Evolutionary conservation across 805 yeast species (phyloP), one percentile per base, ranked within the genome.

Genomic region (Priceomyces carsonii): DNA sequence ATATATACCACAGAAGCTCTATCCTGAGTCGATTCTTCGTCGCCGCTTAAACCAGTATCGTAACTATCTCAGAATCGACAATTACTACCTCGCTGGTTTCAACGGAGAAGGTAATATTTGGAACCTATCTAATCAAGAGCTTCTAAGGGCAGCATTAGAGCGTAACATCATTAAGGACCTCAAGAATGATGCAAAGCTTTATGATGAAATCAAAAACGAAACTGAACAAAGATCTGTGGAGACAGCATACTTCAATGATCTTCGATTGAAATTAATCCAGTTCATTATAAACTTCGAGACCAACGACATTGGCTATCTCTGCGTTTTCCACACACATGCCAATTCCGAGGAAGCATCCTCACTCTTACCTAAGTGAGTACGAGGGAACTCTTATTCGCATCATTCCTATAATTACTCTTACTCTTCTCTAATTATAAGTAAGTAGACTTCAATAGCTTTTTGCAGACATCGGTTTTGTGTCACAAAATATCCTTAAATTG

Each of bases 61-160:
- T 55, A 74, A 65, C 40, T 74, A 66, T 42, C 59, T 77, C 34
- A 51, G 54, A 17, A 74, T 79, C 17, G 84, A 81, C 47, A 79
- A 81, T 52, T 74, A 73, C 44, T 67, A 53, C 39, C 43, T 67
- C 24, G 42, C 56, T 22, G 72, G 71, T 1, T 43, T 57, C 21
- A 63, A 63, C 39, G 59, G 58, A 3, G 45, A 46, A 10, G 72
- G 71, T 4, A 66, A 66, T 26, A 62, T 78, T 0, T 69, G 78
- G 71, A 53, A 58, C 27, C 47, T 82, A 36, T 55, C 64, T 22
- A 59, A 63, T 18, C 64, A 64, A 39, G 89, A 83, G 51, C 50
- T 82, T 22, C 59, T 79, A 2, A 55, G 66, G 29, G 72, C 78
- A 5, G 73, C 84, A 42, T 45, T 79, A 26, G 80, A 77, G 40